phyloP scores from a whole-genome alignment of 805 yeast genomes.

The Cyberlindnera euphorbiae region DNA sequence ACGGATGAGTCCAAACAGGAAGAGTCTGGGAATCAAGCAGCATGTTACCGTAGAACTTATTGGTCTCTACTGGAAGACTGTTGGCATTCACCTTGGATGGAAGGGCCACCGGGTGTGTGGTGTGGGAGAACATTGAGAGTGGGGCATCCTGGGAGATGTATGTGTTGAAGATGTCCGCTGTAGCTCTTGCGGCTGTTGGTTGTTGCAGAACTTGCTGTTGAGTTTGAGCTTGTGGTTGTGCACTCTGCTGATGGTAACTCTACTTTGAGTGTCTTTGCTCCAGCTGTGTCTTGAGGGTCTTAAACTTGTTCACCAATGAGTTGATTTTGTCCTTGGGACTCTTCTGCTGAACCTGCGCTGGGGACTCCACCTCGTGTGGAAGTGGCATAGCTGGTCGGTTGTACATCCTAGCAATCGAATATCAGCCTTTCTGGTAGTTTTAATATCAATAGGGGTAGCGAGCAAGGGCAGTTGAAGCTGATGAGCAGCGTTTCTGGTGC shows the following conservation, averaged over 20 bases:
- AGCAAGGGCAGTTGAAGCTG: no score
- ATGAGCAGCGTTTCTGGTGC: no score
- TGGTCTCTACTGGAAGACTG: constrained; percentile 55
- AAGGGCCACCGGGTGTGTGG: constrained; percentile 24
- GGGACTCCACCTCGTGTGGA: constrained; percentile 22
- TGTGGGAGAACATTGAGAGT: constrained; percentile 33
- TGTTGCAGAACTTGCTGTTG: constrained; percentile 4
- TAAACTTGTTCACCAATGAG: constrained; percentile 14
- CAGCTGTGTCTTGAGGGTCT: constrained; percentile 10
- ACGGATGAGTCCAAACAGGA: constrained; percentile 82
- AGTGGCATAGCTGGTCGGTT: constrained; percentile 29
- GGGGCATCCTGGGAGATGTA: constrained; percentile 43
- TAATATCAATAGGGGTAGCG: no score
- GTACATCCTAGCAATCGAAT: constrained; percentile 25
- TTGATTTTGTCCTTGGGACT: constrained; percentile 5
- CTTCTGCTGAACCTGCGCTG: not conserved
- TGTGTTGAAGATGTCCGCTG: constrained; percentile 33
- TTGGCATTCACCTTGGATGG: constrained; percentile 26
- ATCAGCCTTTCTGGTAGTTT: no score
- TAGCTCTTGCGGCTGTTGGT: not conserved
- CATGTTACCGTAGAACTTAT: constrained; percentile 74
- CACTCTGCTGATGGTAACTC: constrained; percentile 2
- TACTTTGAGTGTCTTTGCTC: constrained; percentile 1
- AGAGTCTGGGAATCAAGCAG: constrained; percentile 59
- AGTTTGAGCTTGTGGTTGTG: not conserved